A percentile compares a stretch with the other conserved stretches of the same genome.
Evolutionary conservation across 1,284 basidiomycete genomes (phyloP).

Genomic region (Cryptococcus floricola): DNA sequence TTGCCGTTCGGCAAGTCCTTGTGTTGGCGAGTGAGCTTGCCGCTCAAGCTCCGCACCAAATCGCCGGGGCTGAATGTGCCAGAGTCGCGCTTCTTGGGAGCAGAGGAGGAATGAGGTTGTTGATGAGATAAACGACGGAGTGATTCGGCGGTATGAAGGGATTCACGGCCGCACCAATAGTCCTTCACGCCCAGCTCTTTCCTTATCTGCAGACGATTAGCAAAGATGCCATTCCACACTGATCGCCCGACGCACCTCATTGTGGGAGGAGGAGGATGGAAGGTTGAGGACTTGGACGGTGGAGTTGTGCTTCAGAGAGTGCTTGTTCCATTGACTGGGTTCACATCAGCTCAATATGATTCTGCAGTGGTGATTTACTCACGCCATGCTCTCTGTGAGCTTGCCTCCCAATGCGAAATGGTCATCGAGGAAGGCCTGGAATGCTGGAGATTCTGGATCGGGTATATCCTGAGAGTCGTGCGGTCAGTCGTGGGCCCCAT

Average conservation of each 20-base stretch:
- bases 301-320: slow-evolving; percentile 22
- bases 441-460: slow-evolving; percentile 18
- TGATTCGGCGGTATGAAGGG: slow-evolving; percentile 17
- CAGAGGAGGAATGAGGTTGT: neutral
- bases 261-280: slow-evolving; percentile 14
- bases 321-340: slow-evolving; percentile 29
- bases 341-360: neutral
- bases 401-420: slow-evolving; percentile 28
- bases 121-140: slow-evolving; percentile 1
- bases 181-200: slow-evolving; percentile 31
- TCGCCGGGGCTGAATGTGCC: slow-evolving; percentile 4
- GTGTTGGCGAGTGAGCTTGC: slow-evolving; percentile 3
- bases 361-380: slow-evolving; percentile 11
- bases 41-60: slow-evolving; percentile 8
- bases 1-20: slow-evolving; percentile 2
- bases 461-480: slow-evolving; percentile 30
- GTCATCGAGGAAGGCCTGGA: slow-evolving; percentile 29
- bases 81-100: slow-evolving; percentile 4
- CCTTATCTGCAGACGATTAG: slow-evolving; percentile 17
- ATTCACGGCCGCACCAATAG: slow-evolving; percentile 36
- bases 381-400: slow-evolving; percentile 31
- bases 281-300: slow-evolving; percentile 28
- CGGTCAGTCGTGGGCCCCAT: neutral
- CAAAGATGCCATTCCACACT: neutral
- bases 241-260: slow-evolving; percentile 10